Evolutionary conservation across 2,329 filamentous ascomycete genomes (phyloP).

Genomic region (Pseudogymnoascus pannorum): DNA sequence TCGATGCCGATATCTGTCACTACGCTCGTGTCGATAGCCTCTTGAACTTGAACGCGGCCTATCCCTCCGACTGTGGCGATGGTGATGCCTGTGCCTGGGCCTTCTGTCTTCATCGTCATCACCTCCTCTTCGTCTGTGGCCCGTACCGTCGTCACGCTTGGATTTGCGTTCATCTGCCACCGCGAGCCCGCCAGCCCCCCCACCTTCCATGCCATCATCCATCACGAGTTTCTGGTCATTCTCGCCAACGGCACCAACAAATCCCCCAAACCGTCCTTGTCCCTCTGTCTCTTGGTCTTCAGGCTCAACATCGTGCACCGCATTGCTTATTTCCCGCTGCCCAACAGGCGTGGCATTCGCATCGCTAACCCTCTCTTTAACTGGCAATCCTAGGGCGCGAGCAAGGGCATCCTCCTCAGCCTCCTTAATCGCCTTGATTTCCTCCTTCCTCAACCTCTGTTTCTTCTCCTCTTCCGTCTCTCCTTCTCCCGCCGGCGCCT

Average conservation of each 20-base stretch:
- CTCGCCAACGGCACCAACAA: slow-evolving; percentile 23
- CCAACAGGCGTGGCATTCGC: slow-evolving; percentile 63
- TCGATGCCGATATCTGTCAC: slow-evolving; percentile 20
- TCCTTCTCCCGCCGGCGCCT: slow-evolving; percentile 42
- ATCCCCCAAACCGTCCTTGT: slow-evolving; percentile 24
- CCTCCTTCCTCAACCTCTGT: slow-evolving; percentile 61
- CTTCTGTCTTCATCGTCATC: slow-evolving; percentile 23
- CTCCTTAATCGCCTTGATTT: slow-evolving; percentile 77
- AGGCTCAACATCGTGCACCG: slow-evolving; percentile 38
- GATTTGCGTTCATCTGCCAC: slow-evolving; percentile 13
- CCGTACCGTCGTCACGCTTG: slow-evolving; percentile 10
- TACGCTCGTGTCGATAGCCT: slow-evolving; percentile 15
- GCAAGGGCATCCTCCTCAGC: slow-evolving; percentile 89
- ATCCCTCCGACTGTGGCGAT: slow-evolving; percentile 25
- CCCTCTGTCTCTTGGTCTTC: slow-evolving; percentile 24
- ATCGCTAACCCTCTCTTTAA: slow-evolving; percentile 48
- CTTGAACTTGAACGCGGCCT: slow-evolving; percentile 21
- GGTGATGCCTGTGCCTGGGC: slow-evolving; percentile 24
- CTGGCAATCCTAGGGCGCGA: slow-evolving; percentile 70
- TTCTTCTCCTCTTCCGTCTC: slow-evolving; percentile 53
- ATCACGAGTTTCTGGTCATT: slow-evolving; percentile 13
- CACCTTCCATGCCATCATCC: not conserved
- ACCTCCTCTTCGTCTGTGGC: slow-evolving; percentile 15
- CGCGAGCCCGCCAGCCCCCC: slow-evolving; percentile 19
- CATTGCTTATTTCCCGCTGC: slow-evolving; percentile 50